A percentile compares a stretch with the other conserved stretches of the same genome.
Evolutionary conservation across 441 rosid genomes (phyloP).

Genomic region (Syzygium malaccense): DNA sequence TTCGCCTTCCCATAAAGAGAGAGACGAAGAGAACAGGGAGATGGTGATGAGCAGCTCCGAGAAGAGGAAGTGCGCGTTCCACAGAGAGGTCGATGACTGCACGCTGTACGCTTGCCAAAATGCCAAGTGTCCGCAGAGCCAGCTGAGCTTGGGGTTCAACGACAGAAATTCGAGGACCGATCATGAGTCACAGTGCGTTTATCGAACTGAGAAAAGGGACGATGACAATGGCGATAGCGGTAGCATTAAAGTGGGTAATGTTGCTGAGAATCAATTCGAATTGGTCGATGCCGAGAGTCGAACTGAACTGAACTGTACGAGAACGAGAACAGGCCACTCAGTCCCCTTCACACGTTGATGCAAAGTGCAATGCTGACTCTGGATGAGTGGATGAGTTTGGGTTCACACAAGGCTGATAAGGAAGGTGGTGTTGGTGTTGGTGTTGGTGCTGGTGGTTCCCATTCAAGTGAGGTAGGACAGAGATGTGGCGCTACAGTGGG

Average conservation of each 20-base stretch:
- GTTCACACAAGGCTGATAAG: slow-evolving; percentile 8
- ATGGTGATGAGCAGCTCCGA: neutral
- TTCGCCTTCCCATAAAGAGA: neutral
- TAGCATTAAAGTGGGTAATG: neutral
- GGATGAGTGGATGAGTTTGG: slow-evolving; percentile 18
- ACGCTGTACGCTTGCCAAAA: slow-evolving; percentile 7
- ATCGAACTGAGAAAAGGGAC: neutral
- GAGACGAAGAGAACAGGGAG: neutral
- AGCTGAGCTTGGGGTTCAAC: slow-evolving; percentile 5
- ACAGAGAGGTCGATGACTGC: neutral
- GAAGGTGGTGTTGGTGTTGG: neutral
- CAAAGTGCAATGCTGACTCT: neutral
- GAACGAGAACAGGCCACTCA: neutral
- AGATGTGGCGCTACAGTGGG: neutral
- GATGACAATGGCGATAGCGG: neutral
- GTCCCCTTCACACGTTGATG: neutral
- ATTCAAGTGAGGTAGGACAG: slow-evolving; percentile 10
- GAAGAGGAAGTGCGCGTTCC: slow-evolving; percentile 26
- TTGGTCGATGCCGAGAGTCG: neutral
- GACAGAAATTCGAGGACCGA: slow-evolving; percentile 22
- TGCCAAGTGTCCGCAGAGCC: slow-evolving; percentile 6
- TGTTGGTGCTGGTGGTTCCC: neutral
- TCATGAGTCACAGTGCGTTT: slow-evolving; percentile 13
- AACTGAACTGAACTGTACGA: neutral
- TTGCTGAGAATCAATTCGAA: neutral